phyloP scores from a whole-genome alignment of 441 rosid genomes.

The Pelargonium exstipulatum region DNA sequence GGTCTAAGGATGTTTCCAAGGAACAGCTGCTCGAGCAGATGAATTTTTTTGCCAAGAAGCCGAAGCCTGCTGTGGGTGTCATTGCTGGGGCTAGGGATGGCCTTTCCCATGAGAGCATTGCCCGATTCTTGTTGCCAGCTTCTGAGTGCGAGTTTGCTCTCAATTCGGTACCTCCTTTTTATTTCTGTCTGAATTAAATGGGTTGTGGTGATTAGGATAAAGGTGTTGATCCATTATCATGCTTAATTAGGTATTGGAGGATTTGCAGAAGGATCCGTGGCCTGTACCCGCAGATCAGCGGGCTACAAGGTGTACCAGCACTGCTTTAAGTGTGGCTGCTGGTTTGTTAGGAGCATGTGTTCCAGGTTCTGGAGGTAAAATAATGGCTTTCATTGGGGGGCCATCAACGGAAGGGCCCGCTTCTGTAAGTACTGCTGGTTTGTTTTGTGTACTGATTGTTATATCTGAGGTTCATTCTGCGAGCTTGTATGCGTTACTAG shows the following conservation, averaged over 20 bases:
- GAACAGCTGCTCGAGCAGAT: slow-evolving; percentile 78
- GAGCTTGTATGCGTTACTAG: not conserved
- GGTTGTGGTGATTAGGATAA: not conserved
- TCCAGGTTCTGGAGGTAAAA: not conserved
- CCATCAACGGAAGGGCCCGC: slow-evolving; percentile 1
- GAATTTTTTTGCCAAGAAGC: slow-evolving; percentile 67
- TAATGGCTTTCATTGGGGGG: slow-evolving; percentile 5
- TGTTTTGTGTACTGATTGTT: not conserved
- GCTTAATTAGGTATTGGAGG: slow-evolving; percentile 7
- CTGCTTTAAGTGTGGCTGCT: slow-evolving; percentile 3
- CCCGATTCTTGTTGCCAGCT: slow-evolving; percentile 81
- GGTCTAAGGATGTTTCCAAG: slow-evolving; percentile 65
- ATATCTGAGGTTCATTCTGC: not conserved
- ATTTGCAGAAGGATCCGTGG: slow-evolving; percentile 5
- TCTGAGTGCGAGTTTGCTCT: slow-evolving; percentile 78
- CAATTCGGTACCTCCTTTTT: slow-evolving; percentile 62
- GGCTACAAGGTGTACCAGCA: not conserved
- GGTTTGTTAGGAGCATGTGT: slow-evolving; percentile 3
- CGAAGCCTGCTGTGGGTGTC: slow-evolving; percentile 66
- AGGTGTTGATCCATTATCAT: not conserved
- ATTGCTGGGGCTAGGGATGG: slow-evolving; percentile 85
- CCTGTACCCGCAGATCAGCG: slow-evolving; percentile 3
- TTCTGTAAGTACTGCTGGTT: not conserved
- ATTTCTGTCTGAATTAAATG: slow-evolving; percentile 3
- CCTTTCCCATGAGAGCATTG: slow-evolving; percentile 67